Percentiles rank a stretch among this genome's conserved stretches.
Evolutionary conservation across 805 yeast genomes (phyloP).

Genomic region (Saccharomycopsis javanensis): DNA sequence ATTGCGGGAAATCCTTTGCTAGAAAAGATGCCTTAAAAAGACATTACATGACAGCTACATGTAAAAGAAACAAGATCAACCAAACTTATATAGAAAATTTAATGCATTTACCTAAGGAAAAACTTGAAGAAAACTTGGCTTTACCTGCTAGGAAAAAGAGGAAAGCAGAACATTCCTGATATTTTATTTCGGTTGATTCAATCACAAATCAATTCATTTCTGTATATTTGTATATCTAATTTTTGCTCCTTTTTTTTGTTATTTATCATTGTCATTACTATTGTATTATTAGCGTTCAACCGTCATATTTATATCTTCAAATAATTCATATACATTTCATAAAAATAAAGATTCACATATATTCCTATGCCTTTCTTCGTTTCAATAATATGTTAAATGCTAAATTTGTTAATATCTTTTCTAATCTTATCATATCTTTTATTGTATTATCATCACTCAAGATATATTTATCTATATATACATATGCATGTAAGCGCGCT

Average conservation of each 20-base stretch:
- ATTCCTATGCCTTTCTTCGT: too few species aligned
- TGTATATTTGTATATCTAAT: not conserved
- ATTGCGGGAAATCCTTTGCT: constrained; percentile 77
- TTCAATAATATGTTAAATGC: too few species aligned
- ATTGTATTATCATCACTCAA: too few species aligned
- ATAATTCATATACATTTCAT: too few species aligned
- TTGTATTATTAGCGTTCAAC: too few species aligned
- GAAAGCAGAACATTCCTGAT: not conserved
- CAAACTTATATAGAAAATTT: constrained; percentile 18
- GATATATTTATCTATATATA: too few species aligned
- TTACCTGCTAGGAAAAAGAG: constrained; percentile 6
- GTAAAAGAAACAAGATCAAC: constrained; percentile 60
- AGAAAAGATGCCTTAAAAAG: constrained; percentile 74
- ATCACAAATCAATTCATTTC: not conserved
- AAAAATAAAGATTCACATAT: too few species aligned
- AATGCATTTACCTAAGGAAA: constrained; percentile 15
- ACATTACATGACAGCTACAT: constrained; percentile 65
- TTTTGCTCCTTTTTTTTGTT: not conserved
- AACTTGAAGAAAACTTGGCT: constrained; percentile 9
- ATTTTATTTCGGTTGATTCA: not conserved
- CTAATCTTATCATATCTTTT: not conserved
- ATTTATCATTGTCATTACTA: too few species aligned
- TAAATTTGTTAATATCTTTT: too few species aligned
- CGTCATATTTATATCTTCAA: too few species aligned
- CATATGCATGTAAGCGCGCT: not conserved